Percentiles rank a stretch among this genome's conserved stretches.
Conservation (phyloP, 1,284 basidiomycete species). For the Vanrija humicola region DNA sequence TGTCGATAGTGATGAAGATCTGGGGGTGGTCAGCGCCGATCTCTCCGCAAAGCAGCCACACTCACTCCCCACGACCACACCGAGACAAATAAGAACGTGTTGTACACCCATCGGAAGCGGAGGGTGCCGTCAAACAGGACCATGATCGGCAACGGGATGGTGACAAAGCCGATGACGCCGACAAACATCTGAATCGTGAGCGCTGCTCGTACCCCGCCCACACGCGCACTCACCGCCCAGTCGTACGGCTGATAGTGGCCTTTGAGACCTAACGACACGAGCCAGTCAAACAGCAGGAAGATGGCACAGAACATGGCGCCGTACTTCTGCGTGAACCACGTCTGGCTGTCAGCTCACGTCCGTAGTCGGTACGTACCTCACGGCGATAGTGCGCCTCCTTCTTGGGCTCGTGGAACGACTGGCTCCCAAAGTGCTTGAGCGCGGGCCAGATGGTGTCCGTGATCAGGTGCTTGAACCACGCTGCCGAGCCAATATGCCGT, state of each 20-base stretch:
- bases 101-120: slow-evolving; percentile 1
- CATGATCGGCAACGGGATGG: slow-evolving; percentile 33
- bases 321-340: slow-evolving; percentile 39
- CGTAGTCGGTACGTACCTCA: slow-evolving; percentile 11
- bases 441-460: slow-evolving; percentile 25
- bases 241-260: too few species aligned
- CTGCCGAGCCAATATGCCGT: too few species aligned
- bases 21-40: neutral
- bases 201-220: too few species aligned
- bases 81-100: neutral
- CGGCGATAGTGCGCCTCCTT: slow-evolving; percentile 43
- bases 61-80: slow-evolving; percentile 19
- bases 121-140: slow-evolving; percentile 29
- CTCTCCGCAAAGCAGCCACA: neutral
- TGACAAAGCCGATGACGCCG: slow-evolving; percentile 31
- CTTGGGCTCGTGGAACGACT: slow-evolving; percentile 32
- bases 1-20: slow-evolving; percentile 36
- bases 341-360: too few species aligned
- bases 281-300: slow-evolving; percentile 13
- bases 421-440: slow-evolving; percentile 36
- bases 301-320: slow-evolving; percentile 29
- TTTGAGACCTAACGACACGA: too few species aligned
- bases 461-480: too few species aligned
- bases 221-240: too few species aligned
- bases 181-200: slow-evolving; percentile 25